Base-by-base conservation (phyloP, 2,329 filamentous ascomycete genomes). In the Periglandula ipomoeae region DNA sequence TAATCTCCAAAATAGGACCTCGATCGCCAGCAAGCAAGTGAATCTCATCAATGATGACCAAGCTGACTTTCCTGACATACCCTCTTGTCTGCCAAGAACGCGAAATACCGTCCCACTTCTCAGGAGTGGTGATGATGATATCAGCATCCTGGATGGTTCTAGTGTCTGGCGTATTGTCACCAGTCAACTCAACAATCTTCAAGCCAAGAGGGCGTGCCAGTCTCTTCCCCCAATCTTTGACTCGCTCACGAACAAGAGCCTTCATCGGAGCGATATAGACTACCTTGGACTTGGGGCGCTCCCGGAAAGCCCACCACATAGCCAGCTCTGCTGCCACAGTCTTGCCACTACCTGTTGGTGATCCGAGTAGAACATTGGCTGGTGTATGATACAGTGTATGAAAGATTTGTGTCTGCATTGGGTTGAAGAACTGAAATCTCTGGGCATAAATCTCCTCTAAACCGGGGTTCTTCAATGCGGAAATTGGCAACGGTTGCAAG, bases 251-350 rank as follows among this genome's bases (percentile, higher is more conserved):
- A 19, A 98, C 93, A 27, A 98, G 81, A 0, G 94, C 94, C 68
- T 98, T 98, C 94, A 98, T 98, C 0, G 94, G 94, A 2, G 93
- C 93, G 62, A 98, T 97, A 65, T 98, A 98, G 11, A 98, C 93
- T 2, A 98, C 90, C 69, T 98, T 98, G 3, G 89, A 95, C 3
- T 90, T 89, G 1, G 93, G 93, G 45, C 85, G 85, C 63, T 96
- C 90, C 13, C 90, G 82, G 69, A 98, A 97, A 3, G 93, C 91
- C 89, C 90, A 96, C 94, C 94, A 98, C 91, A 98, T 97, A 23
- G 94, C 90, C 52, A 98, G 70, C 63, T 98, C 93, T 44, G 87
- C 89, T 17, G 94, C 93, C 37, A 98, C 87, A 0, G 94, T 98
- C 73, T 98, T 98, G 50, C 93, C 93, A 74, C 89, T 95, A 50